These are phyloP conservation scores for Corylus heterophylla DNA, from an alignment of 306 rosid genomes.

Conservation along the genomic window DNA sequence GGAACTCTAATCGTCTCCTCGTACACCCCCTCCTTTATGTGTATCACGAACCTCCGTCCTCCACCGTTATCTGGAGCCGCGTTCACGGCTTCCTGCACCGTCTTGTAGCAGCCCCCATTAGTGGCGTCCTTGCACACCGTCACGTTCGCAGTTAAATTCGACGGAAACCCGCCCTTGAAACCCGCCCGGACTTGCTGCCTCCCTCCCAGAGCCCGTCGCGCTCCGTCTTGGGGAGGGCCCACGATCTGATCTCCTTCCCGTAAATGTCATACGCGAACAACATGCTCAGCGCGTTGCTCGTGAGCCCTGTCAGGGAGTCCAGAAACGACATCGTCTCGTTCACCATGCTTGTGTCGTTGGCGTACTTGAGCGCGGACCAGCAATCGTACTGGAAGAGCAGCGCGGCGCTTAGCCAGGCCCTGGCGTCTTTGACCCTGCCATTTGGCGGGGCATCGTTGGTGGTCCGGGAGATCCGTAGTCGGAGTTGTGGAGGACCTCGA, in stretches of 20 bases:
- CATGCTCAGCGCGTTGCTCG: constrained; percentile 81
- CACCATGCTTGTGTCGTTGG: constrained; percentile 66
- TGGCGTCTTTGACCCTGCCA: constrained; percentile 50
- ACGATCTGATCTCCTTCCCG: constrained; percentile 50
- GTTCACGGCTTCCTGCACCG: no score
- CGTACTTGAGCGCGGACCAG: constrained; percentile 72
- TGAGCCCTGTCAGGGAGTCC: constrained; percentile 28
- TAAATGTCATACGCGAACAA: constrained; percentile 49
- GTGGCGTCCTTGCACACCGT: no score
- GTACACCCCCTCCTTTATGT: no score
- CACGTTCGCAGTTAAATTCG: no score
- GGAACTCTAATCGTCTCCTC: no score
- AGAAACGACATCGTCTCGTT: constrained; percentile 60
- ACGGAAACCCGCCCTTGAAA: no score
- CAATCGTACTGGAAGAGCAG: constrained; percentile 74
- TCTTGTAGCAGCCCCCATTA: no score
- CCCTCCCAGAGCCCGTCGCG: constrained; percentile 78
- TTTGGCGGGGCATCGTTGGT: constrained; percentile 40
- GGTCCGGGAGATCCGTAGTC: constrained; percentile 52
- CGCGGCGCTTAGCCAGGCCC: constrained; percentile 77
- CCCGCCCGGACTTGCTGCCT: no score
- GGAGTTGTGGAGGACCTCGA: constrained; percentile 44
- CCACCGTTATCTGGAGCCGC: no score
- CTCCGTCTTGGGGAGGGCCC: constrained; percentile 69
- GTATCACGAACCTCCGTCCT: no score